Evolutionary conservation across 2,329 filamentous ascomycete species (phyloP).

Genomic region (Daldinia sp.): DNA sequence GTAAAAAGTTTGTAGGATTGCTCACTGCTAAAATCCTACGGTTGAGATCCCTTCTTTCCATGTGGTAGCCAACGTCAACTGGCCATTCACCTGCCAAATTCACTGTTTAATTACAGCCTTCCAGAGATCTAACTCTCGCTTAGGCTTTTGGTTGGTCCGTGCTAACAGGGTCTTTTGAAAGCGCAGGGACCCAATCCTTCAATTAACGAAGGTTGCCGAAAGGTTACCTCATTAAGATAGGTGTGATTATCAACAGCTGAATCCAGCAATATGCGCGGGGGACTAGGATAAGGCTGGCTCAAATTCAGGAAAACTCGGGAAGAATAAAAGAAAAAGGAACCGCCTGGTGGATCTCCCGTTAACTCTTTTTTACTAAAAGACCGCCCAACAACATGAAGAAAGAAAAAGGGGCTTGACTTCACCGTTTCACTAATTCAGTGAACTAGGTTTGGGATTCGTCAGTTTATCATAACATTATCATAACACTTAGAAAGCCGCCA

Average conservation of each 20-base stretch:
- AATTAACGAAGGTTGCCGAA: constrained; percentile 10
- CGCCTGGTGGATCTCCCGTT: constrained; percentile 20
- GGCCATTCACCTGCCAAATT: not conserved
- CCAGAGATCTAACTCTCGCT: not conserved
- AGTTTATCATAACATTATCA: not conserved
- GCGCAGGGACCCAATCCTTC: constrained; percentile 6
- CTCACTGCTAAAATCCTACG: constrained; percentile 14
- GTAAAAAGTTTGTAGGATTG: constrained; percentile 21
- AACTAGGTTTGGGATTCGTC: constrained; percentile 17
- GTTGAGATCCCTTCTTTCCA: constrained; percentile 14
- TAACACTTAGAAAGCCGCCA: not conserved
- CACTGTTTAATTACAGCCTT: constrained; percentile 4
- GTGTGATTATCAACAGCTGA: constrained; percentile 31
- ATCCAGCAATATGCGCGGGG: constrained; percentile 18
- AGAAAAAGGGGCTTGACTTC: constrained; percentile 25
- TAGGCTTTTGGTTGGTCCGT: constrained; percentile 4
- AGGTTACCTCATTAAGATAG: constrained; percentile 17
- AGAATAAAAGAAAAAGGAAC: constrained; percentile 12
- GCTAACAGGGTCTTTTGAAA: constrained; percentile 4
- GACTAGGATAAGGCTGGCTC: constrained; percentile 26
- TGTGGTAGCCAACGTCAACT: constrained; percentile 9
- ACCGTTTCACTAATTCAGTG: constrained; percentile 29
- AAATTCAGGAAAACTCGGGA: constrained; percentile 30
- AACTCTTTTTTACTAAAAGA: constrained; percentile 11
- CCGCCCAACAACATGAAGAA: constrained; percentile 21